These are phyloP conservation scores for Fusarium sp. DNA, from an alignment of 2,329 filamentous ascomycete species.

Conservation along the genomic window DNA sequence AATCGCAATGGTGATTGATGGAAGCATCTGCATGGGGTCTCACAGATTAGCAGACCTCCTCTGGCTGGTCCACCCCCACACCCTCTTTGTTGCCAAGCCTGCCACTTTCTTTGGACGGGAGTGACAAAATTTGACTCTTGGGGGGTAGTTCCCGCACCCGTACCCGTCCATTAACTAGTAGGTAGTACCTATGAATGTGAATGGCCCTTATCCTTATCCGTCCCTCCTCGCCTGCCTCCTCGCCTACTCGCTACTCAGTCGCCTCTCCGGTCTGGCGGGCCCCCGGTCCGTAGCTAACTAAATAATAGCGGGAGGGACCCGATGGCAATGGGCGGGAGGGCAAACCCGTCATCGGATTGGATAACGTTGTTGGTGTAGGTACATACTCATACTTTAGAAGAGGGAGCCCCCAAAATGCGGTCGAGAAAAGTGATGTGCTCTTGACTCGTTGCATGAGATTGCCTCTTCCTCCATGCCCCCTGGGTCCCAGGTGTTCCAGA, in stretches of 20 bases:
- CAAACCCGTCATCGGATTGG: constrained; percentile 25
- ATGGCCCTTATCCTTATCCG: too few relatives aligned
- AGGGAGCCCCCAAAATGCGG: not conserved
- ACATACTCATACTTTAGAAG: not conserved
- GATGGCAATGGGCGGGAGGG: constrained; percentile 11
- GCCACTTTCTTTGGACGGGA: constrained; percentile 14
- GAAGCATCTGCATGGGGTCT: constrained; percentile 22
- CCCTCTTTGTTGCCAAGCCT: constrained; percentile 25
- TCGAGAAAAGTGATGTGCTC: not conserved
- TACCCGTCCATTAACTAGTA: not conserved
- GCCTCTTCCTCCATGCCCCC: constrained; percentile 4
- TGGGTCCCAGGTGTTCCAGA: constrained; percentile 5
- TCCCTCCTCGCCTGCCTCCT: too few relatives aligned
- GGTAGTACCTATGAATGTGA: too few relatives aligned
- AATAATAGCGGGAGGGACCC: constrained; percentile 14
- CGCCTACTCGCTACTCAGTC: not conserved
- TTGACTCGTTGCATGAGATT: not conserved
- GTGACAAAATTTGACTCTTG: constrained; percentile 24
- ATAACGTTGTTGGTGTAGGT: not conserved
- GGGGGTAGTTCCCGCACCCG: constrained; percentile 24
- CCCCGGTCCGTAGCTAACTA: constrained; percentile 2
- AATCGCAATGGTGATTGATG: constrained; percentile 38
- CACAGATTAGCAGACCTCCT: constrained; percentile 38
- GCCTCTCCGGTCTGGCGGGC: constrained; percentile 31
- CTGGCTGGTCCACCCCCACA: constrained; percentile 40